Base-by-base conservation (phyloP, 805 yeast genomes). In the Sugiyamaella smithiae region DNA sequence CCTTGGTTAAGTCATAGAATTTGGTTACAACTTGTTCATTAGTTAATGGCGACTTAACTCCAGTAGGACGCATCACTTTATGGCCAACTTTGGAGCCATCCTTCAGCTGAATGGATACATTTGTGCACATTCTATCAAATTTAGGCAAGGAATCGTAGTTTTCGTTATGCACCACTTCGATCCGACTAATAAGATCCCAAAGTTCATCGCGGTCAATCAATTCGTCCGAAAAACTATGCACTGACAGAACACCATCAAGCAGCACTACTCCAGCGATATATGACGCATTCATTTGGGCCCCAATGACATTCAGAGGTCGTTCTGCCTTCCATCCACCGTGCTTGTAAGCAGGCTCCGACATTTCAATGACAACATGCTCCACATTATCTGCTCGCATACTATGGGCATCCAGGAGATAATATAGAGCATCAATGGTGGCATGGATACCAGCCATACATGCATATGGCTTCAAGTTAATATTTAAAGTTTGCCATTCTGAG, bases 391-490 rank as follows among this genome's bases (percentile, higher is more conserved):
- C 38, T 12, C 14, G 6, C n/a, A 46, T 9, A n/a, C 23, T 28
- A 19, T 32, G n/a, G 23, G 25, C 41, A 5, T 12, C 22, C 14
- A 22, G n/a, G 3, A 50, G 45, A 17, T 19, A 20, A 12, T 32
- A 25, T 12, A 50, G 17, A 17, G 32, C 25, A 31, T 50, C 53
- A 16, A 46, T 31, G 12, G 53, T 50, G 8, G 48, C 49, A 32
- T 50, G 53, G 44, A 50, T 50, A 11, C 53, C 53, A 5, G 46
- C 53, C 53, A 50, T 50, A 25, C 51, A 46, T 3, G 53, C 36
- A 33, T 50, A 50, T 28, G 53, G 53, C 44, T 50, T 50, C 19
- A 50, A 29, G 19, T 45, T 41, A 20, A 50, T 46, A 12, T 29
- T 20, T 12, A 12, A 7, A 6, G 53, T 50, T 25, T 36, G 22